Evolutionary conservation across 2,329 filamentous ascomycete species (phyloP), one percentile per base, ranked within the genome.

Genomic region (Scedosporium boydii): DNA sequence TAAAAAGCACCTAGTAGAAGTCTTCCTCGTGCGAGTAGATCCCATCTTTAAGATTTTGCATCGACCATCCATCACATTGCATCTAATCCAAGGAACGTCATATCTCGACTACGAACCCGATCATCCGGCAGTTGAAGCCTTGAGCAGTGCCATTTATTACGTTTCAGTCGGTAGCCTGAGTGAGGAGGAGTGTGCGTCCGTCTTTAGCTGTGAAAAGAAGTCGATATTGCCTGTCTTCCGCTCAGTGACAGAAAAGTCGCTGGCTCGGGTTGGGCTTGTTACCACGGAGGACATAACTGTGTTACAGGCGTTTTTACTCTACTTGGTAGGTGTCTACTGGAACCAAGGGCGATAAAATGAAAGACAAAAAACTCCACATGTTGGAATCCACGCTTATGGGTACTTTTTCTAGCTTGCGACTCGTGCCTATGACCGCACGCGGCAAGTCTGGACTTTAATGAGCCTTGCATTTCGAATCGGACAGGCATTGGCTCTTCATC

Each of bases 401-500:
- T 57, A 16, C 6, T 29, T 12, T 27, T 3, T n/a, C 23, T 27
- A 58, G 56, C 23, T 58, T 12, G 56, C 56, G 2, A 58, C 56
- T n/a, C 56, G 58, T 3, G 48, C 64, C 3, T 53, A 60, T 4
- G 64, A 67, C 38, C 18, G 18, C 14, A 56, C 63, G 41, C 61
- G 63, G 1, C 64, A 66, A 10, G 63, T 66, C 16, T 57, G 16
- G 27, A 14, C 56, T 7, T 38, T 67, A 3, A 60, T 66, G 14
- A 64, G 64, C 14, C 21, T 67, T 6, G 65, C 65, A 4, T 61
- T 66, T 51, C 62, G 65, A 14, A 64, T 62, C 23, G 65, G 63
- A 2, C 62, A 63, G 61, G 63, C 58, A 23, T 65, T 72, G 12
- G 68, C 69, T 9, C 64, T 71, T 7, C 66, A 71, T 56, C 61